Evolutionary conservation across 257 asterid species (phyloP).

Genomic region (Perilla frutescens): DNA sequence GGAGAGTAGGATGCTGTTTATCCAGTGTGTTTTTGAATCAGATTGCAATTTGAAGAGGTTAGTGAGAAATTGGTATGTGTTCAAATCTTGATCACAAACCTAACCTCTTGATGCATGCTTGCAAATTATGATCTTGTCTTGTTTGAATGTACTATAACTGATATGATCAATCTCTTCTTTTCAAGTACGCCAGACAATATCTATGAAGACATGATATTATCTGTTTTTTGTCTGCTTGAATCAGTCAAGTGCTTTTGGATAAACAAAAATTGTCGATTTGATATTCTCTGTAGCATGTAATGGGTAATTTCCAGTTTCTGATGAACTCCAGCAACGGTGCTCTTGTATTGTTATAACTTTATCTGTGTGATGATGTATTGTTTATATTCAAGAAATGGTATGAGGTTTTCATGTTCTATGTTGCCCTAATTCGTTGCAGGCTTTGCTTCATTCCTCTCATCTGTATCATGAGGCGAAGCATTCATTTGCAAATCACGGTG

Average conservation of each 20-base stretch:
- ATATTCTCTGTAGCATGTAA: not conserved
- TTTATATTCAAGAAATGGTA: too few relatives aligned
- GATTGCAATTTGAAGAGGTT: not conserved
- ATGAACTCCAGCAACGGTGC: not conserved
- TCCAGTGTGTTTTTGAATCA: not conserved
- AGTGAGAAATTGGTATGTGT: too few relatives aligned
- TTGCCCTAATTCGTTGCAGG: slow-evolving; percentile 48
- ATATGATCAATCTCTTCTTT: too few relatives aligned
- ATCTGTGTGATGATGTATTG: too few relatives aligned
- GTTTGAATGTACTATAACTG: too few relatives aligned
- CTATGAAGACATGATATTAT: too few relatives aligned
- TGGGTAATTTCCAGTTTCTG: not conserved
- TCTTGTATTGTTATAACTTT: not conserved
- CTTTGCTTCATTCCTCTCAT: slow-evolving; percentile 95
- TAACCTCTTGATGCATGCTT: too few relatives aligned
- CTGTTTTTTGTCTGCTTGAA: too few relatives aligned
- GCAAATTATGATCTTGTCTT: too few relatives aligned
- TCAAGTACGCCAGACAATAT: too few relatives aligned
- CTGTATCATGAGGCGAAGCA: slow-evolving; percentile 94
- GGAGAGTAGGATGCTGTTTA: not conserved
- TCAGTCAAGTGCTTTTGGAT: too few relatives aligned
- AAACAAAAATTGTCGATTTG: not conserved
- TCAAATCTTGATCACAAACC: too few relatives aligned
- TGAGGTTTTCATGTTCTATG: slow-evolving; percentile 31
- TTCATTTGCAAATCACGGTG: slow-evolving; percentile 86